Evolutionary conservation across 78 protist species (phyloP).

Genomic region (Speleostelium caveatum): DNA sequence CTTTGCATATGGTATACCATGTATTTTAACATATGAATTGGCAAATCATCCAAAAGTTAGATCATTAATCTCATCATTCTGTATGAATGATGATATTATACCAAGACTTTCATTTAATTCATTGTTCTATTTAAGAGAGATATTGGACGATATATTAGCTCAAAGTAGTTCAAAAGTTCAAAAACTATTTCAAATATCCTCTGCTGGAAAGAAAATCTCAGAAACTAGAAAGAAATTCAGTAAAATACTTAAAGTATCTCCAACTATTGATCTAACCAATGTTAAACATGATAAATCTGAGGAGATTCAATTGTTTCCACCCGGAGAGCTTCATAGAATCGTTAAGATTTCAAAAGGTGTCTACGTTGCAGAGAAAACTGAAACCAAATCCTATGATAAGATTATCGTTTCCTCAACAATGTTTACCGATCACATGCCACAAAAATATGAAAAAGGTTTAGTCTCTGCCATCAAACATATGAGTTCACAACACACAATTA

Average conservation of each 20-base stretch:
- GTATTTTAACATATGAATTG: constrained; percentile 44
- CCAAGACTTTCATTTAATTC: constrained; percentile 66
- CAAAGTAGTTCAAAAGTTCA: constrained; percentile 66
- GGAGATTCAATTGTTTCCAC: constrained; percentile 54
- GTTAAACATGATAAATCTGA: constrained; percentile 28
- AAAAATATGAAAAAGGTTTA: constrained; percentile 71
- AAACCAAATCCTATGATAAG: constrained; percentile 25
- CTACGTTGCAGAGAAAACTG: constrained; percentile 55
- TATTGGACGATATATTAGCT: constrained; percentile 18
- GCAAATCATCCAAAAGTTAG: constrained; percentile 14
- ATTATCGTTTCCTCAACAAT: constrained; percentile 63
- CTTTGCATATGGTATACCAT: constrained; percentile 68
- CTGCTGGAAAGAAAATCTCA: constrained; percentile 40
- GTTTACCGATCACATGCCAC: constrained; percentile 82
- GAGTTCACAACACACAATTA: constrained; percentile 5
- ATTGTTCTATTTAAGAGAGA: constrained; percentile 51
- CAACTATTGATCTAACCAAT: constrained; percentile 49
- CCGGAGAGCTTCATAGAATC: constrained; percentile 45
- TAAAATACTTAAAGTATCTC: constrained; percentile 67
- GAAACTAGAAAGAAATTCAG: constrained; percentile 44
- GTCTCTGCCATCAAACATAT: constrained; percentile 17
- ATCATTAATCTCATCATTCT: constrained; percentile 26
- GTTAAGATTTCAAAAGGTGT: constrained; percentile 53
- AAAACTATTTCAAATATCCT: constrained; percentile 57
- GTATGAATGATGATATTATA: constrained; percentile 77